These are phyloP conservation scores for Globisporangium middletonii DNA, from an alignment of 352 stramenopile species.

Conservation along the genomic window DNA sequence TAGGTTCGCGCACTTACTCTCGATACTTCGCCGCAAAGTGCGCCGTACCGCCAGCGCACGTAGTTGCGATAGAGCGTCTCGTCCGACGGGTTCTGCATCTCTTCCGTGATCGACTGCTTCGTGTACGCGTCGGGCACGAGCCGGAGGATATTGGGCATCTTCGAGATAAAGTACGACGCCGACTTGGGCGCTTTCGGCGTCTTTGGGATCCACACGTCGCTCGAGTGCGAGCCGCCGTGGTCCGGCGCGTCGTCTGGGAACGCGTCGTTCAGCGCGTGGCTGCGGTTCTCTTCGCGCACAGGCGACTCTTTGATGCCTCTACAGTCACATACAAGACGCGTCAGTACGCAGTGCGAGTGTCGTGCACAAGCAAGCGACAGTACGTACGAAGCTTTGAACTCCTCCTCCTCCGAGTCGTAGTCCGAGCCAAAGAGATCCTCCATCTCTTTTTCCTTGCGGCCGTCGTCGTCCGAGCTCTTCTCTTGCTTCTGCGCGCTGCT, in stretches of 20 bases:
- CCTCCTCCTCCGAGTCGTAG: slow-evolving; percentile 86
- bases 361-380: not conserved
- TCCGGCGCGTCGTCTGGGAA: slow-evolving; percentile 38
- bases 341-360: not conserved
- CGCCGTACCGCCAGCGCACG: slow-evolving; percentile 62
- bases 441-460: slow-evolving; percentile 77
- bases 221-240: slow-evolving; percentile 25
- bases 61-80: slow-evolving; percentile 86
- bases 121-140: slow-evolving; percentile 78
- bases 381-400: slow-evolving; percentile 83
- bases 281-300: slow-evolving; percentile 51
- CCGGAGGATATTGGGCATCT: slow-evolving; percentile 84
- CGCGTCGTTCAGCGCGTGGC: slow-evolving; percentile 21
- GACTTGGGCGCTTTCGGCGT: slow-evolving; percentile 64
- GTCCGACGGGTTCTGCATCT: slow-evolving; percentile 81
- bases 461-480: slow-evolving; percentile 16
- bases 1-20: too few relatives aligned
- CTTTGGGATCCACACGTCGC: slow-evolving; percentile 71
- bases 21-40: not conserved
- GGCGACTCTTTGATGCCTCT: slow-evolving; percentile 83
- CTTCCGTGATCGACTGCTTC: slow-evolving; percentile 59
- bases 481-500: slow-evolving; percentile 32
- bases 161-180: slow-evolving; percentile 61
- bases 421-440: slow-evolving; percentile 86
- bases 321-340: slow-evolving; percentile 6